Evolutionary conservation across 176 grass and related monocot genomes (phyloP), one percentile per base, ranked within the genome.

Genomic region (Musa schizocarpa): DNA sequence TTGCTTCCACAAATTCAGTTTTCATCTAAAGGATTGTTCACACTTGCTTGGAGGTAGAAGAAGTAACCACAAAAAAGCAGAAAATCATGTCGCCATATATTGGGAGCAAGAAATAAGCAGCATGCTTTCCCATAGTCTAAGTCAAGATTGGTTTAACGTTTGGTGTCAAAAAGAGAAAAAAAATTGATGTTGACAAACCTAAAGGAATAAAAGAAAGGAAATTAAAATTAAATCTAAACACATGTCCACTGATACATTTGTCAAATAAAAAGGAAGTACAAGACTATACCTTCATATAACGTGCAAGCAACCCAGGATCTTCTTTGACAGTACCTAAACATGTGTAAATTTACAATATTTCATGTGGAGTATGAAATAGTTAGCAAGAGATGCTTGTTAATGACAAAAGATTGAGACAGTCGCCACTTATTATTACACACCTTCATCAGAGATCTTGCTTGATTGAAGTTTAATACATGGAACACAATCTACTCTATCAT

Each of bases 231-330:
- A 21, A 73, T 63, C 51, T 50, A 22, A 13, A 56, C 6, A 64
- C n/a, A 29, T 68, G 52, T 14, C 22, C 50, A 53, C 52, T 61
- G 57, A 61, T 61, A 61, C 17, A 74, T 80, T 80, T 43, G 11
- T 77, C 70, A 79, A 24, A 62, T 26, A 75, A 78, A 80, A 77
- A 59, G 69, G 10, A 9, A 75, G 13, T 83, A 48, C 26, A 56
- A 81, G 73, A 12, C 63, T 9, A 74, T 81, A 99, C 95, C 90
- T 83, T 94, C 90, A 99, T 99, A 83, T 94, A 99, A 75, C 86
- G 83, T 68, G 88, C 86, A 82, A 99, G 82, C 25, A 94, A 81
- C 66, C 86, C 79, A 79, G 74, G 56, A 72, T 74, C 77, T 75
- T 83, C 86, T 29, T 76, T 59, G 19, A 51, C 63, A 67, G 13